Evolutionary conservation across 495 filamentous ascomycete species (phyloP).

Genomic region (Cercophora sp.): DNA sequence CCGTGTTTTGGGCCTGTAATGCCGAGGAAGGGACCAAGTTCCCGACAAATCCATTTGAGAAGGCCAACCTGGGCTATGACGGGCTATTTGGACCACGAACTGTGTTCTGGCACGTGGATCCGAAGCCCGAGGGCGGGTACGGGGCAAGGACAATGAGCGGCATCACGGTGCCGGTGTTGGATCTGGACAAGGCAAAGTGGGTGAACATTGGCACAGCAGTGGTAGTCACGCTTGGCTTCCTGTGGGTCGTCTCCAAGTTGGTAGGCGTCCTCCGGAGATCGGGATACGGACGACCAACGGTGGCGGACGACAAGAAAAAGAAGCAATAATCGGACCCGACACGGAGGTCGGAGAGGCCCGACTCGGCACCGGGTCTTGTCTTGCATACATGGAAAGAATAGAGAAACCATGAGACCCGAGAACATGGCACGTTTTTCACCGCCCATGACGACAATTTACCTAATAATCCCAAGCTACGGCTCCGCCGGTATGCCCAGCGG

Average conservation of each 20-base stretch:
- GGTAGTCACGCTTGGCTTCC: constrained; percentile 66
- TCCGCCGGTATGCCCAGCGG: no score
- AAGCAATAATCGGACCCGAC: constrained; percentile 41
- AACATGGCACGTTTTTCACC: no score
- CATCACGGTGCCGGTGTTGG: constrained; percentile 73
- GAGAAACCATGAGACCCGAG: no score
- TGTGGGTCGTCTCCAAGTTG: constrained; percentile 71
- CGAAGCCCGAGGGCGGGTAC: constrained; percentile 38
- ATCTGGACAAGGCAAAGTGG: constrained; percentile 51
- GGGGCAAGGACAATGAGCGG: constrained; percentile 53
- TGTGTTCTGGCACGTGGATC: constrained; percentile 81
- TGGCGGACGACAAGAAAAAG: constrained; percentile 29
- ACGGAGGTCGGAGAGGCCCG: no score
- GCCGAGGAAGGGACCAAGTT: constrained; percentile 71
- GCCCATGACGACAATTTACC: no score
- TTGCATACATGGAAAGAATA: no score
- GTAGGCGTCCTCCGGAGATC: constrained; percentile 34
- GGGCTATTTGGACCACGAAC: constrained; percentile 74
- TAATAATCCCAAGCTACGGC: no score
- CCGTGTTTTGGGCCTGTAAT: constrained; percentile 90
- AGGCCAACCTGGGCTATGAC: constrained; percentile 80
- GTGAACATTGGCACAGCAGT: constrained; percentile 69
- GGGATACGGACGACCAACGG: constrained; percentile 21
- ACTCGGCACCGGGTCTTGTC: no score
- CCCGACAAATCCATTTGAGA: constrained; percentile 79